Evolutionary conservation across 441 rosid species (phyloP).

Genomic region (Raphanus hybrid): DNA sequence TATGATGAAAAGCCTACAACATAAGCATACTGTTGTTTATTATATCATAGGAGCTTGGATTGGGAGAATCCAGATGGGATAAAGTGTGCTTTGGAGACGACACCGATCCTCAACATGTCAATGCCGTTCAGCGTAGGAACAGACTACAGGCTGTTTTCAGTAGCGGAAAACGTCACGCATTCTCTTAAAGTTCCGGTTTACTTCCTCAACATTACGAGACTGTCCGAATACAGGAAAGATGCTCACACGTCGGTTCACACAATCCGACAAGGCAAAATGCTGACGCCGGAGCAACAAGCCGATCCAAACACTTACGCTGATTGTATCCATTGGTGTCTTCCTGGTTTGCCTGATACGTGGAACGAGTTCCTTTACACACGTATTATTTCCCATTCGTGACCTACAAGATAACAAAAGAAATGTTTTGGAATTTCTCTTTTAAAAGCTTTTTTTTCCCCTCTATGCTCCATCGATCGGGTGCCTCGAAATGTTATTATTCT

Average conservation of each 20-base stretch:
- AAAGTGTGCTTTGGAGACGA: conserved; percentile 79
- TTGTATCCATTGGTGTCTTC: conserved; percentile 91
- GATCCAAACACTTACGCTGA: conserved; percentile 78
- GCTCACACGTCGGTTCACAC: conserved; percentile 92
- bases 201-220: conserved; percentile 66
- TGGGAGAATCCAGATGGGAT: conserved; percentile 88
- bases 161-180: conserved; percentile 52
- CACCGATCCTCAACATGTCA: conserved; percentile 61
- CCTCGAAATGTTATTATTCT: conserved; percentile 31
- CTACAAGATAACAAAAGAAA: not conserved
- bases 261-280: conserved; percentile 80
- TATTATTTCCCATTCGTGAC: conserved; percentile 67
- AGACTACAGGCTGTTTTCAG: conserved; percentile 61
- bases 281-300: conserved; percentile 73
- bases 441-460: not conserved
- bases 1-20: not conserved
- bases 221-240: conserved; percentile 84
- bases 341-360: conserved; percentile 83
- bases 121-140: conserved; percentile 69
- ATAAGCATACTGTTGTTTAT: not conserved
- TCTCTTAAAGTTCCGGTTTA: conserved; percentile 61
- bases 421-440: not conserved
- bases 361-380: conserved; percentile 74
- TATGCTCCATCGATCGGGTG: not conserved
- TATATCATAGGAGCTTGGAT: conserved; percentile 60